Base-by-base conservation (phyloP, 176 grass and related monocot species). In the Dactylis glomerata region DNA sequence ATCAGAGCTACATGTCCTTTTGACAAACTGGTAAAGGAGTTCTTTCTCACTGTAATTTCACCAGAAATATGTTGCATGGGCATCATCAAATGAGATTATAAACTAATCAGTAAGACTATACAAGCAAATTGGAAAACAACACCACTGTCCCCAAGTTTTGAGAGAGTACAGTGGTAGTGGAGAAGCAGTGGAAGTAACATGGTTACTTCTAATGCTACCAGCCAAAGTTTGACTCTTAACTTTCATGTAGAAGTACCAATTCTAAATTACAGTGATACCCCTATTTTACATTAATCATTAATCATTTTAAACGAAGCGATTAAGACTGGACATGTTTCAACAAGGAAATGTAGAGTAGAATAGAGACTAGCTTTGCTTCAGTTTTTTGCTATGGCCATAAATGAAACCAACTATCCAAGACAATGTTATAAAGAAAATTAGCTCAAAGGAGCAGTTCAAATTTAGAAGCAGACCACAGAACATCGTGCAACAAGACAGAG, bases 181-280 rank as follows among this genome's bases (percentile, higher is more conserved):
- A 86, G 92, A 63, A 71, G 73, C 84, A 89, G 84, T 85, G 83
- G 79, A 91, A 81, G 40, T 78, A 78, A 74, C 64, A 73, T 82
- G 26, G 75, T 65, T 66, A n/a, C n/a, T n/a, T n/a, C n/a, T n/a
- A n/a, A n/a, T n/a, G n/a, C n/a, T n/a, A n/a, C n/a, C n/a, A n/a
- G n/a, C n/a, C n/a, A n/a, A n/a, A n/a, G n/a, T n/a, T n/a, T n/a
- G n/a, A n/a, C n/a, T n/a, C n/a, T n/a, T n/a, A n/a, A n/a, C n/a
- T n/a, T n/a, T n/a, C n/a, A n/a, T n/a, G n/a, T n/a, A n/a, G n/a
- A n/a, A n/a, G 15, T 37, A 74, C 5, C 61, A 38, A 8, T 52
- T 65, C 14, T 15, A 74, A 83, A 66, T 65, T 58, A 86, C 10
- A 54, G 64, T 79, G 77, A 67, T 34, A 16, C n/a, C 30, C 23